Conservation (phyloP, 192 early-diverging fungal species). For the Ambispora gerdemannii region DNA sequence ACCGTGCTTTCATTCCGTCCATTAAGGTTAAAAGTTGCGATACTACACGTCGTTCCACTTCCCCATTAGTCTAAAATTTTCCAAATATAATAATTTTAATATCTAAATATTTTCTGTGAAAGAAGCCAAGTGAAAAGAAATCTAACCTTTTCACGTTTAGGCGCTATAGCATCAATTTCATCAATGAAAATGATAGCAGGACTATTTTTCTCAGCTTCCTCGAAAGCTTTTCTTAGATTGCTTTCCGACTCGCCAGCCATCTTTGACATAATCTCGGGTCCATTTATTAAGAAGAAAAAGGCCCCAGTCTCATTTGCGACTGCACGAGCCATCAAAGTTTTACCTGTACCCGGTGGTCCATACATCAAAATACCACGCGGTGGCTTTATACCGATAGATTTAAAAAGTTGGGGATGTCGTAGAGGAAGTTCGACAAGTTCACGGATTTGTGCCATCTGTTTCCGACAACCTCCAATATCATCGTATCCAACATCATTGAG, state of each 20-base stretch:
- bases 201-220: conserved; percentile 97
- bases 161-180: conserved; percentile 98
- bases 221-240: conserved; percentile 97
- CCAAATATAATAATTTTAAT: not conserved
- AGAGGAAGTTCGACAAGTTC: conserved; percentile 97
- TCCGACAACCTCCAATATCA: conserved; percentile 97
- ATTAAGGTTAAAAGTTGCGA: conserved; percentile 97
- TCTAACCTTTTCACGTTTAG: conserved; percentile 90
- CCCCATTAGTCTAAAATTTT: conserved; percentile 76
- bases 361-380: conserved; percentile 97
- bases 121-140: no score
- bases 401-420: conserved; percentile 97
- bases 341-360: conserved; percentile 98
- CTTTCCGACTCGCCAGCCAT: conserved; percentile 99
- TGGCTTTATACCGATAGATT: conserved; percentile 98
- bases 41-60: conserved; percentile 98
- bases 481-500: conserved; percentile 96
- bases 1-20: conserved; percentile 96
- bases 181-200: conserved; percentile 99
- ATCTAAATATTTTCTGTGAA: not conserved
- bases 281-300: conserved; percentile 99
- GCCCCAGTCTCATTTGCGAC: conserved; percentile 99
- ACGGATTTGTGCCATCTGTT: conserved; percentile 99
- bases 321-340: conserved; percentile 97
- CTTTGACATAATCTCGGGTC: conserved; percentile 99